Evolutionary conservation across 352 stramenopile genomes (phyloP), one percentile per base, ranked within the genome.

Genomic region (Phytophthora pistaciae): DNA sequence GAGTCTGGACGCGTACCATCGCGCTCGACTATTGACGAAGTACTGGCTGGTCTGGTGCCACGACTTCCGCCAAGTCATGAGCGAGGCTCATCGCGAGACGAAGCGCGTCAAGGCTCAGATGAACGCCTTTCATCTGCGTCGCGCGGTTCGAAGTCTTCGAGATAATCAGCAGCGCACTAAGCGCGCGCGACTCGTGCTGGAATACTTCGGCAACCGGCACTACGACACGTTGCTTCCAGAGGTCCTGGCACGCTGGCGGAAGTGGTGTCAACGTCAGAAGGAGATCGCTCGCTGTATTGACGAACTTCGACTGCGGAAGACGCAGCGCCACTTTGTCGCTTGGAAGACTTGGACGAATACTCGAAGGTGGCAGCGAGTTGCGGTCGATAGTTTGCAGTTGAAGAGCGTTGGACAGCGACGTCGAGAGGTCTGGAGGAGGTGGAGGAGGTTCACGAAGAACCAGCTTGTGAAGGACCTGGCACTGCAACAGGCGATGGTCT

Each of bases 31-130:
- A n/a, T 40, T 92, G 11, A 92, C 84, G 0, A 91, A 88, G 56
- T 82, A 73, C 55, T 93, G 85, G 85, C 50, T 91, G 8, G 40
- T 84, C 8, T 93, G 85, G 85, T 58, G 61, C 5, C 82, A 88
- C 42, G 85, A 91, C 52, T 87, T 75, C 42, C 56, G 82, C 10
- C 64, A 58, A 3, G 21, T 66, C 1, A 16, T 72, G 9, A 36
- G 29, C 0, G 10, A 81, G 7, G 29, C 16, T 5, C 59, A 57
- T 5, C 44, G 52, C 5, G 44, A 68, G 53, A 29, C 8, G 2
- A 23, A 68, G 3, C 52, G 52, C 0, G 20, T 62, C 16, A 25
- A 63, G 13, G 11, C 27, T 7, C 44, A 65, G 0, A 72, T 82
- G 63, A 18, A 40, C 42, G 20, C 0, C 4, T 70, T 77, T 56